These are phyloP conservation scores for Potentilla sterilis DNA, from an alignment of 306 rosid species.

Conservation along the genomic window DNA sequence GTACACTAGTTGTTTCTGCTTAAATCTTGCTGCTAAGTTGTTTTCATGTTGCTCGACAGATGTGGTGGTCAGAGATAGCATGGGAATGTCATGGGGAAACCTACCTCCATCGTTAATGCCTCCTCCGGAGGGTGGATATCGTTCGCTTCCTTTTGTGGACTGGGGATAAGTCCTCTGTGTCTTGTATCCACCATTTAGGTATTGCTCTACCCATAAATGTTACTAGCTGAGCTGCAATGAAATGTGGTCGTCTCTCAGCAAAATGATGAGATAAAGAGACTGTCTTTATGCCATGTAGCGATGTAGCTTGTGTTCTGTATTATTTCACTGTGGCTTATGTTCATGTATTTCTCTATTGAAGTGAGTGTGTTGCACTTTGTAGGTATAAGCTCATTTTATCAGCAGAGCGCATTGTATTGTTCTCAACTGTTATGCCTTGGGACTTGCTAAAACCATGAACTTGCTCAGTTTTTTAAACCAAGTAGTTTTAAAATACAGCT, in stretches of 20 bases:
- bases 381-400: not conserved
- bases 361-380: not conserved
- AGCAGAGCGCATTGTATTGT: not conserved
- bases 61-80: slow-evolving; percentile 37
- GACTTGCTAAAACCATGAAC: no score
- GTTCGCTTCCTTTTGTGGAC: slow-evolving; percentile 47
- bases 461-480: no score
- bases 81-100: slow-evolving; percentile 57
- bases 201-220: not conserved
- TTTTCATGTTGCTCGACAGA: slow-evolving; percentile 37
- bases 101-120: slow-evolving; percentile 75
- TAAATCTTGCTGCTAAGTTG: not conserved
- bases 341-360: not conserved
- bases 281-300: not conserved
- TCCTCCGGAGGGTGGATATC: slow-evolving; percentile 68
- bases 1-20: not conserved
- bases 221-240: not conserved
- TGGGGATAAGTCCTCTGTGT: slow-evolving; percentile 47
- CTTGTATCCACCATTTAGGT: not conserved
- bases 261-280: not conserved
- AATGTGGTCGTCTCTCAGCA: not conserved
- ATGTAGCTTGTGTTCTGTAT: not conserved
- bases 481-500: no score
- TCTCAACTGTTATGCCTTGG: not conserved
- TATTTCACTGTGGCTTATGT: not conserved